phyloP scores from a whole-genome alignment of 495 filamentous ascomycete genomes.

The Aspergillus baeticus region DNA sequence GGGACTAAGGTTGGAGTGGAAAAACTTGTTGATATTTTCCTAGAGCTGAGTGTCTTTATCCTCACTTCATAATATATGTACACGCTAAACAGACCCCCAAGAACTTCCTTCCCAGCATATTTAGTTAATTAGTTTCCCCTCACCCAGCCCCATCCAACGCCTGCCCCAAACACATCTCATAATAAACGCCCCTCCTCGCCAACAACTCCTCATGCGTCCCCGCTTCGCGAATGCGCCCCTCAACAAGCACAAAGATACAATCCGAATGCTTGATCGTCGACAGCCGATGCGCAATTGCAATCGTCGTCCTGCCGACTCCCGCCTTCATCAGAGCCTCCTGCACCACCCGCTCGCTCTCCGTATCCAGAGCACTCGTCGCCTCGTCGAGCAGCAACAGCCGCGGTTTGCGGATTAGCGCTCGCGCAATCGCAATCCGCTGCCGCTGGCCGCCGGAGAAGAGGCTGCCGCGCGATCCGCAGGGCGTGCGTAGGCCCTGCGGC shows the following conservation, averaged over 20 bases:
- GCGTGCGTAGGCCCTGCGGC: conserved; percentile 70
- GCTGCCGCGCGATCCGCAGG: conserved; percentile 72
- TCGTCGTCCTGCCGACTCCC: conserved; percentile 60
- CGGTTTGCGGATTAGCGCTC: conserved; percentile 69
- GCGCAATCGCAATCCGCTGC: conserved; percentile 75
- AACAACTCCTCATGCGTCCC: conserved; percentile 71
- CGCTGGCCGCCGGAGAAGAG: conserved; percentile 85
- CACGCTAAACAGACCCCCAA: too few species aligned
- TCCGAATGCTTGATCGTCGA: conserved; percentile 81
- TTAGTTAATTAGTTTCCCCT: too few species aligned
- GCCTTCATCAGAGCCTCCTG: conserved; percentile 75
- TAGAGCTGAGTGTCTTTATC: too few species aligned
- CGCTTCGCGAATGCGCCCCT: conserved; percentile 68
- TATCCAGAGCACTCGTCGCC: conserved; percentile 78
- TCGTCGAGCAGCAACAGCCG: conserved; percentile 75
- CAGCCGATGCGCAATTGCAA: conserved; percentile 77
- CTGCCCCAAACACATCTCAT: not conserved
- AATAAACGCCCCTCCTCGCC: not conserved
- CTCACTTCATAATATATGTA: too few species aligned
- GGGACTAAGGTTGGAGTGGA: too few species aligned
- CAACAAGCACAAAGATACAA: conserved; percentile 78
- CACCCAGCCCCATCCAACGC: not conserved
- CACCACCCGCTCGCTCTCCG: conserved; percentile 76
- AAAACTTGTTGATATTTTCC: too few species aligned
- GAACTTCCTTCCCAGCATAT: too few species aligned